phyloP scores from a whole-genome alignment of 192 early-diverging fungal species.

The Gaertneriomyces sp. region DNA sequence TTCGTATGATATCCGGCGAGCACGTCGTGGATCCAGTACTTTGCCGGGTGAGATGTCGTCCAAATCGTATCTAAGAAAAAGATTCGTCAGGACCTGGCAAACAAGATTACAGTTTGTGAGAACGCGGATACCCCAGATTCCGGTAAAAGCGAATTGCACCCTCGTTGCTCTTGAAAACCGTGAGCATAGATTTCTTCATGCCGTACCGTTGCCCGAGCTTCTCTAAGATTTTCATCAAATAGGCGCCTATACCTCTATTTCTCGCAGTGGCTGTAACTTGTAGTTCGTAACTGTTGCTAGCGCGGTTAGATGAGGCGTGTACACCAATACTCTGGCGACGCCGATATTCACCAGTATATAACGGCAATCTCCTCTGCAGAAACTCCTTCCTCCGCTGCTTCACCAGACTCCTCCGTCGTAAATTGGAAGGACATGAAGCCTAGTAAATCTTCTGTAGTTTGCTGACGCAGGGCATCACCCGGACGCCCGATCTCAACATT shows the following conservation, averaged over 20 bases:
- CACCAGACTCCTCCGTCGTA: conserved; percentile 61
- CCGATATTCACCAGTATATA: conserved; percentile 59
- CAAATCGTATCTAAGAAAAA: conserved; percentile 44
- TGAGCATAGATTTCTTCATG: conserved; percentile 67
- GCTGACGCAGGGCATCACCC: no score
- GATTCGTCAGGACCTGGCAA: not conserved
- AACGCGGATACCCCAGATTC: conserved; percentile 44
- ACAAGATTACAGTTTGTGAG: not conserved
- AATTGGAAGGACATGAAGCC: conserved; percentile 63
- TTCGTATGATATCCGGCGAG: conserved; percentile 61
- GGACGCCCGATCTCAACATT: no score
- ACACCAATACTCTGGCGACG: not conserved
- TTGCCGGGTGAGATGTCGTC: conserved; percentile 65
- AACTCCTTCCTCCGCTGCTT: conserved; percentile 40
- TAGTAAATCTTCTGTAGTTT: conserved; percentile 25
- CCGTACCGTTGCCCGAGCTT: conserved; percentile 44
- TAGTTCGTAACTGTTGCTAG: conserved; percentile 58
- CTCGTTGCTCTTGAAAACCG: conserved; percentile 66
- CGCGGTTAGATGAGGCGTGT: not conserved
- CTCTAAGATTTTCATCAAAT: conserved; percentile 54
- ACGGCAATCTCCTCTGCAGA: conserved; percentile 27
- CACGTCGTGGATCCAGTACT: conserved; percentile 47
- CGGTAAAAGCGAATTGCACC: conserved; percentile 63
- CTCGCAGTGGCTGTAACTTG: conserved; percentile 47
- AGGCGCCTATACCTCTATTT: conserved; percentile 52